These are phyloP conservation scores for Colletotrichum spaethianum DNA, from an alignment of 2,329 filamentous ascomycete genomes.

Conservation along the genomic window DNA sequence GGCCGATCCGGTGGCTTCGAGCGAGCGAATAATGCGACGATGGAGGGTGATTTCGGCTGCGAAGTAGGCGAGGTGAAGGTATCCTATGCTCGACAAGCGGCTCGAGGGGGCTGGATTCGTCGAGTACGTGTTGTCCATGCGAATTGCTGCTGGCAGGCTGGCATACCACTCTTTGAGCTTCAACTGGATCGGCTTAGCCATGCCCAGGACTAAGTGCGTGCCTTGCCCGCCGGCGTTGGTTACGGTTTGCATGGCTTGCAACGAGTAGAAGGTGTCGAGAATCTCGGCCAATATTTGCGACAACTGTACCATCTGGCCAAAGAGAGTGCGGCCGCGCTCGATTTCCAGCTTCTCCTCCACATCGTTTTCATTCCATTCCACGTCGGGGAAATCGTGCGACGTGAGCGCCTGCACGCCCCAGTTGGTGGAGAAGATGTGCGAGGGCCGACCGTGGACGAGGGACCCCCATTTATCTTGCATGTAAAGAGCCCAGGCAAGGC, in stretches of 20 bases:
- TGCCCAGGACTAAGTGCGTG: constrained; percentile 79
- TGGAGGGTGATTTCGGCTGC: constrained; percentile 95
- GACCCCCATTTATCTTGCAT: constrained; percentile 96
- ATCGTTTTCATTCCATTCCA: constrained; percentile 75
- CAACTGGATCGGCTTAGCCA: constrained; percentile 86
- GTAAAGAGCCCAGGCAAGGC: constrained; percentile 91
- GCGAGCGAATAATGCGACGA: constrained; percentile 88
- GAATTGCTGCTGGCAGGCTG: constrained; percentile 72
- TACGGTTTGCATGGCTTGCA: constrained; percentile 81
- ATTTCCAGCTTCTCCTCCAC: constrained; percentile 75
- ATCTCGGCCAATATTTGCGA: constrained; percentile 85
- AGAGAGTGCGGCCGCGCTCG: constrained; percentile 78
- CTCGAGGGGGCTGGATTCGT: constrained; percentile 55
- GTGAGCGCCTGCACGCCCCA: constrained; percentile 83
- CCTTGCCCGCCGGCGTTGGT: constrained; percentile 77
- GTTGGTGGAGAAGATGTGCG: constrained; percentile 77
- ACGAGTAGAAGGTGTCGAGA: constrained; percentile 86
- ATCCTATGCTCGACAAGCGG: constrained; percentile 75
- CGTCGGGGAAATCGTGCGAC: constrained; percentile 80
- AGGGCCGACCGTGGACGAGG: constrained; percentile 86
- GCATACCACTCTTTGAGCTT: constrained; percentile 88
- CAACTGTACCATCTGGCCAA: constrained; percentile 82
- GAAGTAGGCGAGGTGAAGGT: constrained; percentile 92
- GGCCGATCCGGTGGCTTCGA: constrained; percentile 61
- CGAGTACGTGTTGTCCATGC: constrained; percentile 74